A percentile compares a stretch with the other conserved stretches of the same genome.
These are phyloP conservation scores for Takashimella koratensis DNA, from an alignment of 1,284 basidiomycete species.

Conservation along the genomic window DNA sequence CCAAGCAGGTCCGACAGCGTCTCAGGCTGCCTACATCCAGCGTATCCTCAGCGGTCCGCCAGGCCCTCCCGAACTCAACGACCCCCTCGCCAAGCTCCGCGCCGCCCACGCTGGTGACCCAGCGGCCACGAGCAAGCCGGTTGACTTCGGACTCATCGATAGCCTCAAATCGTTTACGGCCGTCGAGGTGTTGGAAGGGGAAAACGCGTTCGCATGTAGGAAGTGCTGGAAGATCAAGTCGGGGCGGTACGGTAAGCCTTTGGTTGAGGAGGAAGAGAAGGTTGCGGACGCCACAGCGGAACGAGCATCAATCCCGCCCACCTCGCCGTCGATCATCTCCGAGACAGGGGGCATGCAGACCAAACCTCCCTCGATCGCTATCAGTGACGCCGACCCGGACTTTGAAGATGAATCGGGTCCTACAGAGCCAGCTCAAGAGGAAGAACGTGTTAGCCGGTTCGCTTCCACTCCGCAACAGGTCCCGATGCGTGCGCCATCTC, in stretches of 20 bases:
- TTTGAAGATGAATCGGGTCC: background rate
- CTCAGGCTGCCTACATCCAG: slow-evolving; percentile 49
- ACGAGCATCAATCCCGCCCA: background rate
- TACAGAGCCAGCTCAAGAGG: background rate
- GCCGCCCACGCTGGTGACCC: slow-evolving; percentile 30
- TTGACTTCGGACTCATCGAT: slow-evolving; percentile 49
- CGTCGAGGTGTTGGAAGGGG: slow-evolving; percentile 85
- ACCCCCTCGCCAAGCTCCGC: slow-evolving; percentile 40
- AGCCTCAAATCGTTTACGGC: slow-evolving; percentile 80
- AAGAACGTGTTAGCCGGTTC: background rate
- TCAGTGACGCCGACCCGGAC: background rate
- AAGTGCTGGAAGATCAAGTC: slow-evolving; percentile 75
- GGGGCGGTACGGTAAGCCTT: slow-evolving; percentile 27
- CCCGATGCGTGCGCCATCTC: slow-evolving; percentile 29
- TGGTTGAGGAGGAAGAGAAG: slow-evolving; percentile 47
- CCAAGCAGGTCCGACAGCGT: slow-evolving; percentile 38
- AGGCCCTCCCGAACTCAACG: slow-evolving; percentile 13
- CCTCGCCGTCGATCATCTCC: background rate
- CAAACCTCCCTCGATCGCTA: background rate
- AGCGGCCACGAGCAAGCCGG: slow-evolving; percentile 1
- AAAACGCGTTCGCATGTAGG: slow-evolving; percentile 88
- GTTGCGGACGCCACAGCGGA: slow-evolving; percentile 20
- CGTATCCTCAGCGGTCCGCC: slow-evolving; percentile 43
- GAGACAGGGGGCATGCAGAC: background rate
- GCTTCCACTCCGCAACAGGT: background rate